Percentiles rank a stretch among this genome's conserved stretches.
Conservation (phyloP, 1,284 basidiomycete species). For the Xanthoconium separans region DNA sequence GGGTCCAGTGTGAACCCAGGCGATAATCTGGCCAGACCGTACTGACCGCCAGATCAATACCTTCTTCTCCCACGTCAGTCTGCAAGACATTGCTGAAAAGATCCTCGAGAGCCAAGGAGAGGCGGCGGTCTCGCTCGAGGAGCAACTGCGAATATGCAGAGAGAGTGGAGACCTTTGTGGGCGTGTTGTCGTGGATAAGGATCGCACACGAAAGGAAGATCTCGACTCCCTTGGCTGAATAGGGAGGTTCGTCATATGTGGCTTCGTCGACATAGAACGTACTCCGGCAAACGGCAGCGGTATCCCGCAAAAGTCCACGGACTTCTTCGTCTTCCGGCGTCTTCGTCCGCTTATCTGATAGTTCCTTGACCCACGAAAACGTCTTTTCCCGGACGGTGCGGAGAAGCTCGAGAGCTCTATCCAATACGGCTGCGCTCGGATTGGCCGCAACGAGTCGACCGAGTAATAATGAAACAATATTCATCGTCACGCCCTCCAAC, state of each 20-base stretch:
- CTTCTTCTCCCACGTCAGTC: slow-evolving; percentile 4
- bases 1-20: slow-evolving; percentile 33
- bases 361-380: slow-evolving; percentile 37
- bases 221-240: slow-evolving; percentile 26
- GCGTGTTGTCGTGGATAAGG: slow-evolving; percentile 32
- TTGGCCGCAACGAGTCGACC: too few relatives aligned
- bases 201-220: slow-evolving; percentile 38
- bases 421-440: too few relatives aligned
- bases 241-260: slow-evolving; percentile 18
- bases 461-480: too few relatives aligned
- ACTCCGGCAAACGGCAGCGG: slow-evolving; percentile 40
- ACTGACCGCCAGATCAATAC: slow-evolving; percentile 36
- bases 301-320: slow-evolving; percentile 32
- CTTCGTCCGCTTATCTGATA: slow-evolving; percentile 24
- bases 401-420: too few relatives aligned
- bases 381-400: slow-evolving; percentile 31
- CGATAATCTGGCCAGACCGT: slow-evolving; percentile 39
- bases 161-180: slow-evolving; percentile 3
- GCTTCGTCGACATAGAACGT: slow-evolving; percentile 39
- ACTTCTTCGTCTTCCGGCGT: slow-evolving; percentile 23
- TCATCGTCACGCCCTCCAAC: too few relatives aligned
- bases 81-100: slow-evolving; percentile 12
- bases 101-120: slow-evolving; percentile 31
- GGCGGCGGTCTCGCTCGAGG: slow-evolving; percentile 28
- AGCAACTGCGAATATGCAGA: slow-evolving; percentile 10